A percentile compares a stretch with the other conserved stretches of the same genome.
phyloP scores from a whole-genome alignment of 2,329 filamentous ascomycete genomes.

The Fusarium sp. region DNA sequence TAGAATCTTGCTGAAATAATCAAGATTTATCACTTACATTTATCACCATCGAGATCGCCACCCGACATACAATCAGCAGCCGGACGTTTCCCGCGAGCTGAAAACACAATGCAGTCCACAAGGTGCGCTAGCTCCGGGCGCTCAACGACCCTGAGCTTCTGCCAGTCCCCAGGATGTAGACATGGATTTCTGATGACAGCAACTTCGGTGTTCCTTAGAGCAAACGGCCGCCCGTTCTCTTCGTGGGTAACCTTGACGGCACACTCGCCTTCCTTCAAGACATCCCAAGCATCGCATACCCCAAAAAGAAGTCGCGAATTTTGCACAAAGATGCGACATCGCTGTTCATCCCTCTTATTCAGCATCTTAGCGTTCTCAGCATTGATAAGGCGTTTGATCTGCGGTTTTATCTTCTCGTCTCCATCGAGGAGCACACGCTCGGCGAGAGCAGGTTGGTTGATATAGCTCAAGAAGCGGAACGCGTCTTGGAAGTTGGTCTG shows the following conservation, averaged over 20 bases:
- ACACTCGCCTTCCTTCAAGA: background rate
- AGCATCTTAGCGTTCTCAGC: background rate
- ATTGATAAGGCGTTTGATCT: background rate
- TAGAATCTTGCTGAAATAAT: rapidly evolving
- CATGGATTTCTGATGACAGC: slow-evolving; percentile 9
- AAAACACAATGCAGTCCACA: slow-evolving; percentile 1
- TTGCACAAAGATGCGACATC: background rate
- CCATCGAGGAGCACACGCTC: slow-evolving; percentile 1
- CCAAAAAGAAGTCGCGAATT: background rate
- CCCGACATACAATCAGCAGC: slow-evolving; percentile 6
- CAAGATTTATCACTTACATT: background rate
- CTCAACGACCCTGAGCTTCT: slow-evolving; percentile 3
- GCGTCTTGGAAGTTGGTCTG: background rate
- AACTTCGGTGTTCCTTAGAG: background rate
- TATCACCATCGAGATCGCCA: slow-evolving; percentile 1
- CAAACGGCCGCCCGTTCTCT: background rate
- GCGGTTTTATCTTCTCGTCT: background rate
- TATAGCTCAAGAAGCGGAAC: slow-evolving; percentile 6
- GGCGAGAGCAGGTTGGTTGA: background rate
- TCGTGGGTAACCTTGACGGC: background rate
- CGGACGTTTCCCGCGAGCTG: background rate
- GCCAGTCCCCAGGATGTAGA: slow-evolving; percentile 12
- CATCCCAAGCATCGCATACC: background rate
- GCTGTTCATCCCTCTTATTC: background rate
- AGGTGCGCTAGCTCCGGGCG: background rate